Conservation (phyloP, 2,329 filamentous ascomycete genomes). For the Mycosphaerella sp. region DNA sequence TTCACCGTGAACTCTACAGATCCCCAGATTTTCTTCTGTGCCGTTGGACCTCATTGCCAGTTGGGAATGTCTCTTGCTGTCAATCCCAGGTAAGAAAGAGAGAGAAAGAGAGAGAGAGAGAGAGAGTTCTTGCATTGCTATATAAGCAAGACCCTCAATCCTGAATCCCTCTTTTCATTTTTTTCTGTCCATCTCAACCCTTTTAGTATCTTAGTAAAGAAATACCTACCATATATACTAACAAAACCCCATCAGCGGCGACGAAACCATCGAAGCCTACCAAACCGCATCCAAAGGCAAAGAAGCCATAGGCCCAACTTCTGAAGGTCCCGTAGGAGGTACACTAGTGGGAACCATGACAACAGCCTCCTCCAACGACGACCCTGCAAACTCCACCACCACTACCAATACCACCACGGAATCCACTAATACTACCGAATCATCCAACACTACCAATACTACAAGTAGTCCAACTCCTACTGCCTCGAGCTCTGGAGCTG, state of each 20-base stretch:
- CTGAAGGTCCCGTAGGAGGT: background rate
- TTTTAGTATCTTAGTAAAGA: no score
- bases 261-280: background rate
- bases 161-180: no score
- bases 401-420: background rate
- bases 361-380: background rate
- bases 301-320: background rate
- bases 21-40: slow-evolving; percentile 6
- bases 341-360: background rate
- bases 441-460: background rate
- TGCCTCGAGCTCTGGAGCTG: background rate
- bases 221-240: no score
- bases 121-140: no score
- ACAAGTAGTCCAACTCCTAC: background rate
- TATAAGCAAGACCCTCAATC: no score
- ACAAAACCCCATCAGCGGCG: background rate
- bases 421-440: background rate
- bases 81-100: slow-evolving; percentile 4
- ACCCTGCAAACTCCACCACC: background rate
- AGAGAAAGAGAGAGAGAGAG: no score
- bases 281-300: background rate
- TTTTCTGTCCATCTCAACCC: no score
- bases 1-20: slow-evolving; percentile 10
- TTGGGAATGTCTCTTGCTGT: slow-evolving; percentile 8
- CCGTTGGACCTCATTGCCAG: slow-evolving; percentile 7